Evolutionary conservation across 371 early-diverging fungal genomes (phyloP).

Genomic region (Mucor velutinosus): DNA sequence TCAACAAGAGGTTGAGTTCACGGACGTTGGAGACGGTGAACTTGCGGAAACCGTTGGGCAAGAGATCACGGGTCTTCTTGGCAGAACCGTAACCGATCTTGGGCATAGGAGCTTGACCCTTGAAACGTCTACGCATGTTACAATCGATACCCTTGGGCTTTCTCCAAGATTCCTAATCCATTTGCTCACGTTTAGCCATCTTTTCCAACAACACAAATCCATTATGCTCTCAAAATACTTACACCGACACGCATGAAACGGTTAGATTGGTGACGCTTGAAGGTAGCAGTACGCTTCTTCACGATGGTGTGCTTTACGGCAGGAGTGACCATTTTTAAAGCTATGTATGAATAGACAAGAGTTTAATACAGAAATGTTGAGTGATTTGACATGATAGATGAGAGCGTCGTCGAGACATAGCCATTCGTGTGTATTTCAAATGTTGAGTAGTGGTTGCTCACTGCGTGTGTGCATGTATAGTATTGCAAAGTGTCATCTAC

Average conservation of each 20-base stretch:
- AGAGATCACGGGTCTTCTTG: conserved; percentile 93
- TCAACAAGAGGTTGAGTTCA: conserved; percentile 97
- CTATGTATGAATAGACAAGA: conserved; percentile 2
- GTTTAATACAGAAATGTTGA: too few relatives aligned
- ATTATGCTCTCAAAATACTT: conserved; percentile 27
- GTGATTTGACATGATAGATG: too few relatives aligned
- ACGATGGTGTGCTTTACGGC: conserved; percentile 91
- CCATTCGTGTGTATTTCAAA: too few relatives aligned
- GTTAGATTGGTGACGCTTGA: conserved; percentile 99
- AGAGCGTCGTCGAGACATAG: too few relatives aligned
- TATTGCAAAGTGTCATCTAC: too few relatives aligned
- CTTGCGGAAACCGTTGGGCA: conserved; percentile 99
- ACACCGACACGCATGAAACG: conserved; percentile 96
- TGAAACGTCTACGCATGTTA: conserved; percentile 96
- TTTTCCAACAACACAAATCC: not conserved
- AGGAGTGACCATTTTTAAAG: conserved; percentile 86
- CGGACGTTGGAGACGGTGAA: conserved; percentile 93
- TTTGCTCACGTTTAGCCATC: not conserved
- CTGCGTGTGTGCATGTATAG: too few relatives aligned
- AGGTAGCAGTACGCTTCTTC: conserved; percentile 99
- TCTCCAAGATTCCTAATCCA: conserved; percentile 94
- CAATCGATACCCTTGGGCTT: conserved; percentile 99
- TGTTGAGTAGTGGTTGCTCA: too few relatives aligned
- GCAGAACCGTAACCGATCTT: conserved; percentile 99
- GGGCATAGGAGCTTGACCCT: conserved; percentile 99